A percentile compares a stretch with the other conserved stretches of the same genome.
Evolutionary conservation across 2,329 filamentous ascomycete species (phyloP).

Genomic region (Fusarium devonianum): DNA sequence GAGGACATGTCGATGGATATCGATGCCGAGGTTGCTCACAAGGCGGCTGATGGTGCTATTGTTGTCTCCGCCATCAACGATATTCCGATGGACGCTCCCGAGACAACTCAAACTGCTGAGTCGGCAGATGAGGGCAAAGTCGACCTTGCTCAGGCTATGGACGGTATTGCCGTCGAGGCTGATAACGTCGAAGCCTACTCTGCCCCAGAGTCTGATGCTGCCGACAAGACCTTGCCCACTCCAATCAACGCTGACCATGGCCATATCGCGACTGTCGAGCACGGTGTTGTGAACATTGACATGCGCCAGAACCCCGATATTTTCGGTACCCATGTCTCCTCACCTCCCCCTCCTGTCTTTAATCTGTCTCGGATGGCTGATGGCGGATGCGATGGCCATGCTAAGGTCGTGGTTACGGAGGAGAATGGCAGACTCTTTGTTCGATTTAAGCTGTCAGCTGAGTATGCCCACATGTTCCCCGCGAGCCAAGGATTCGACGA

Average conservation of each 20-base stretch:
- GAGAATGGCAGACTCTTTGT: slow-evolving; percentile 46
- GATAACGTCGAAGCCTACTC: not conserved
- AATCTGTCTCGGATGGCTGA: slow-evolving; percentile 41
- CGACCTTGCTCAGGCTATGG: not conserved
- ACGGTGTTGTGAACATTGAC: slow-evolving; percentile 45
- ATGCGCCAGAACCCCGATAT: slow-evolving; percentile 48
- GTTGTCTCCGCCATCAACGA: too few relatives aligned
- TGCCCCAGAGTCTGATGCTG: not conserved
- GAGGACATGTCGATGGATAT: not conserved
- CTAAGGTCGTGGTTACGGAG: slow-evolving; percentile 43
- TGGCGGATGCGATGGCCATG: slow-evolving; percentile 39
- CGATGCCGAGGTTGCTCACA: not conserved
- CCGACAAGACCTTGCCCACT: not conserved
- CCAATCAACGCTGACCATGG: not conserved
- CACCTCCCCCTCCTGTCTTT: slow-evolving; percentile 31
- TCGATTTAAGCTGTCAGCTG: slow-evolving; percentile 49
- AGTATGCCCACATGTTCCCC: slow-evolving; percentile 44
- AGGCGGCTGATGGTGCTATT: too few relatives aligned
- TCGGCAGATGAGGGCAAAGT: not conserved
- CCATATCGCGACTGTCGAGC: slow-evolving; percentile 15
- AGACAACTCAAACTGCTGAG: not conserved
- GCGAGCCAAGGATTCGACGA: slow-evolving; percentile 42
- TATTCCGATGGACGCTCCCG: not conserved
- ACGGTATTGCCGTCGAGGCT: not conserved
- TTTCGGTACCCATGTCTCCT: slow-evolving; percentile 39